Evolutionary conservation across 345 rosid species (phyloP).

Genomic region (Ceriops zippeliana): DNA sequence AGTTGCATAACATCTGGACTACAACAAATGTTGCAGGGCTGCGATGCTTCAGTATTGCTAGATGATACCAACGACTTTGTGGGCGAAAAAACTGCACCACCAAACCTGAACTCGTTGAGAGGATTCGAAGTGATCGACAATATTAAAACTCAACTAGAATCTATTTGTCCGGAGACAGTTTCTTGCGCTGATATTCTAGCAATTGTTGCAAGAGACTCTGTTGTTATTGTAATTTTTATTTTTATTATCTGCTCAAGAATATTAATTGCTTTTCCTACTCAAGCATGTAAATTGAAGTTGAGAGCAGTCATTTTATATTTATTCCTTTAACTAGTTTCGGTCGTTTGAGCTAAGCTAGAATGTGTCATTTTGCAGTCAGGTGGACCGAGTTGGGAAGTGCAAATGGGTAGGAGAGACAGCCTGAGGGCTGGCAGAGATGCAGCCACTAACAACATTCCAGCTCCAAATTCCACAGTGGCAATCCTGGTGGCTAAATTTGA

Average conservation of each 20-base stretch:
- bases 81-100: constrained; percentile 82
- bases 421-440: constrained; percentile 60
- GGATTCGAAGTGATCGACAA: constrained; percentile 80
- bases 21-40: constrained; percentile 47
- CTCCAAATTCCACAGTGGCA: constrained; percentile 58
- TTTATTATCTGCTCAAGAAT: not conserved
- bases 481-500: constrained; percentile 52
- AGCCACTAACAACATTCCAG: constrained; percentile 58
- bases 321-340: too few species aligned
- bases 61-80: constrained; percentile 55
- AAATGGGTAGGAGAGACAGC: constrained; percentile 33
- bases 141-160: constrained; percentile 62
- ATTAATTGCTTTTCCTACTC: too few species aligned
- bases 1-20: too few species aligned
- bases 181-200: constrained; percentile 94
- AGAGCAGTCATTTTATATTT: too few species aligned
- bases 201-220: constrained; percentile 61
- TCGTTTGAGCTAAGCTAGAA: too few species aligned
- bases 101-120: constrained; percentile 72
- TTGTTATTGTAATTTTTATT: constrained; percentile 46
- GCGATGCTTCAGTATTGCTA: constrained; percentile 76
- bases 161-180: constrained; percentile 68
- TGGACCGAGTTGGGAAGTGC: constrained; percentile 88
- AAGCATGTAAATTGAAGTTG: too few species aligned
- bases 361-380: constrained; percentile 49